Conservation (phyloP, 1,284 basidiomycete genomes). For the Thecaphora frezii region DNA sequence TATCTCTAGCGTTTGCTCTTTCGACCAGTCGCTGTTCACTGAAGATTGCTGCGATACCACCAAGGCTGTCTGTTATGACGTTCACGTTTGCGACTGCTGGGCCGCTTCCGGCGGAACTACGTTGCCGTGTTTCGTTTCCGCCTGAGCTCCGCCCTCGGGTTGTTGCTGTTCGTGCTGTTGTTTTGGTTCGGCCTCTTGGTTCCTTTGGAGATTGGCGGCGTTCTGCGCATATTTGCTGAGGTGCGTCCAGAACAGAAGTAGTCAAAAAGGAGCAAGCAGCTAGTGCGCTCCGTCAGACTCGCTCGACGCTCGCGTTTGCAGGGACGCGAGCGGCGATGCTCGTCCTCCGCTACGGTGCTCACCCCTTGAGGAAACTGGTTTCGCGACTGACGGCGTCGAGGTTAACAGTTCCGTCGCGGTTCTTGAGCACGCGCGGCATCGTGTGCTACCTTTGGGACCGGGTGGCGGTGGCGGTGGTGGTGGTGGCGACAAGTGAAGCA, state of each 20-base stretch:
- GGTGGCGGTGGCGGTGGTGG: slow-evolving; percentile 2
- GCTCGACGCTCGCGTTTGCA: neutral
- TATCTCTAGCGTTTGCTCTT: too few relatives aligned
- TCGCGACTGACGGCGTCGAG: slow-evolving; percentile 33
- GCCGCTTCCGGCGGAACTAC: too few relatives aligned
- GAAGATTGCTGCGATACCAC: too few relatives aligned
- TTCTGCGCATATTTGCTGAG: slow-evolving; percentile 38
- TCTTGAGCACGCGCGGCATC: slow-evolving; percentile 29
- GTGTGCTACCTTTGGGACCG: slow-evolving; percentile 2
- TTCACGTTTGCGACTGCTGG: too few relatives aligned
- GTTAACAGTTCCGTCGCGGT: slow-evolving; percentile 41
- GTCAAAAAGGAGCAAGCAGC: neutral
- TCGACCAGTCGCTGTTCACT: too few relatives aligned
- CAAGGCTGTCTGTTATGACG: too few relatives aligned
- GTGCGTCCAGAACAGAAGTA: neutral
- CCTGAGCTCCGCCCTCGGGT: neutral
- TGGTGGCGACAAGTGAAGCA: slow-evolving; percentile 3
- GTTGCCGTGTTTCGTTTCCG: neutral
- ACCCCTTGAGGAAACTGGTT: slow-evolving; percentile 28
- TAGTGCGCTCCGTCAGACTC: neutral
- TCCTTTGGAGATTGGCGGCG: slow-evolving; percentile 32
- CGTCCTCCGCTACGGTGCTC: slow-evolving; percentile 4
- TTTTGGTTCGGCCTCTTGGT: slow-evolving; percentile 14
- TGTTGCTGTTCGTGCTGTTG: slow-evolving; percentile 2
- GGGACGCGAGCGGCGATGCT: neutral